Conservation (phyloP, 2,329 filamentous ascomycete genomes). For the Zopfia rhizophila region DNA sequence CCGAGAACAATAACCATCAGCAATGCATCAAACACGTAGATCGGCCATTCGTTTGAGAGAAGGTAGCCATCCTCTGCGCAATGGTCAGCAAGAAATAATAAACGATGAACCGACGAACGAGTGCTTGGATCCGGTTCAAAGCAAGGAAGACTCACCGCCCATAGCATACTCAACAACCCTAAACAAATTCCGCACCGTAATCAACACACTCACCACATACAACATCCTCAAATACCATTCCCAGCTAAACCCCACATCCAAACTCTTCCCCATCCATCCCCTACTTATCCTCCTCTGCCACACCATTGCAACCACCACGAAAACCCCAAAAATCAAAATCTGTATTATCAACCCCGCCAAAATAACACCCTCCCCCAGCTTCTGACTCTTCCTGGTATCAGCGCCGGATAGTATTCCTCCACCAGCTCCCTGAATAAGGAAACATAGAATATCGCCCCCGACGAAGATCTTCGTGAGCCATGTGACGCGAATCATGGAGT, state of each 20-base stretch:
- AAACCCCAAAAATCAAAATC: conserved; percentile 65
- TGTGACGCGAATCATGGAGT: conserved; percentile 51
- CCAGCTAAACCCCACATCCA: conserved; percentile 36
- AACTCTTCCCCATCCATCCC: conserved; percentile 29
- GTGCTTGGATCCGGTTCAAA: too few relatives aligned
- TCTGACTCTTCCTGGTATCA: conserved; percentile 16
- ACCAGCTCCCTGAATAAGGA: conserved; percentile 60
- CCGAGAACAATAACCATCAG: conserved; percentile 37
- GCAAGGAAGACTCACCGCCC: conserved; percentile 18
- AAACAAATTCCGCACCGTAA: conserved; percentile 57
- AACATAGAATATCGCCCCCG: conserved; percentile 61
- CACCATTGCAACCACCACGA: conserved; percentile 57
- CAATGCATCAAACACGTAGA: conserved; percentile 42
- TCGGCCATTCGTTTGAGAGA: conserved; percentile 35
- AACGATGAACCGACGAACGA: too few relatives aligned
- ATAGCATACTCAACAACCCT: conserved; percentile 56
- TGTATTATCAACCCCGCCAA: conserved; percentile 65
- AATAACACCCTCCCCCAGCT: conserved; percentile 59
- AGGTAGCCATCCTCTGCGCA: conserved; percentile 40
- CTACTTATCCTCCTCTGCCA: conserved; percentile 57
- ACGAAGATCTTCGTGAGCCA: conserved; percentile 66
- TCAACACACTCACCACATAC: conserved; percentile 50
- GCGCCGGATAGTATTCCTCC: conserved; percentile 49
- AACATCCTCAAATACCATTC: conserved; percentile 39
- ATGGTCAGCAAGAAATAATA: too few relatives aligned